Evolutionary conservation across 116 monocot genomes (phyloP), one percentile per base, ranked within the genome.

Genomic region (Zostera marina): DNA sequence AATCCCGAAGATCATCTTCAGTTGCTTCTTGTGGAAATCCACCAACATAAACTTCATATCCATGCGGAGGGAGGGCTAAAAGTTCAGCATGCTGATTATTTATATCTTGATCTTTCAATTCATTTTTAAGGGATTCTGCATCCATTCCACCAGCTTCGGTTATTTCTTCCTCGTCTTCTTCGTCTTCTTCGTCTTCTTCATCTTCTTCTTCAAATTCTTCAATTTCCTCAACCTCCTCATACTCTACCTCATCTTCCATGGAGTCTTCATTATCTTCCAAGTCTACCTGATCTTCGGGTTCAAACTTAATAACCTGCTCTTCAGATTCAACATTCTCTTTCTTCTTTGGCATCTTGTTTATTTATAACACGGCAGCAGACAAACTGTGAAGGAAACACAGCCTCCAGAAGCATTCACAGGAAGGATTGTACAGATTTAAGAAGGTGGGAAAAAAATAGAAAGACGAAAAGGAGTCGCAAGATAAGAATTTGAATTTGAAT

Each of bases 1-100:
- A 81, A 8, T 46, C 41, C 44, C 52, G 83, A 20, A 87, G 52
- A 22, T 87, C 84, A 24, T 74, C 76, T 58, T 74, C 62, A 41
- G 78, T 71, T 19, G 66, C 73, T 74, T 76, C 76, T 53, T 22
- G 20, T 26, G 87, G 67, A 16, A 92, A 68, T 13, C 74, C 74
- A 14, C 83, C 92, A 39, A 87, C 41, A 74, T 87, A 87, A 60
- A 92, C 70, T 59, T 87, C 92, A 49, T 83, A 81, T 1, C 91
- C 91, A 66, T 91, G 85, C 25, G 85, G 77, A 57, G 91, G 91
- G 59, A 79, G 79, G 44, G 82, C 68, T 40, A 91, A 82, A 56
- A 91, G 77, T 51, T 82, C 79, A 24, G 77, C 73, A 52, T 80
- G 72, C 13, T 63, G 66, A 43, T 69, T 55, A 22, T 64, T 61